Percentiles rank a stretch among this genome's conserved stretches.
These are phyloP conservation scores for Amanita subjunquillea DNA, from an alignment of 768 basidiomycete genomes.

Conservation along the genomic window DNA sequence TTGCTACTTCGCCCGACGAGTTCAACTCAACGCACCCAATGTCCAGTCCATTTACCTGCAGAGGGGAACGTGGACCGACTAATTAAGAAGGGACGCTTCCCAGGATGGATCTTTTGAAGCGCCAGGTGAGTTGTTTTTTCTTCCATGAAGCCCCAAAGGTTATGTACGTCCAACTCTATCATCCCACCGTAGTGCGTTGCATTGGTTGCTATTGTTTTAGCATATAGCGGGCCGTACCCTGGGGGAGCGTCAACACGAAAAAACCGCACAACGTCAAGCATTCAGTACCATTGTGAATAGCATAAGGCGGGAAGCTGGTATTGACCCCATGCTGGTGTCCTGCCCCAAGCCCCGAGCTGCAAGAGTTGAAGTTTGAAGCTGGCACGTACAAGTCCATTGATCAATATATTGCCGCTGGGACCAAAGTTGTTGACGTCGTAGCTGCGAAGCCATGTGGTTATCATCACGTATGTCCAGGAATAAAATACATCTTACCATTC, in stretches of 20 bases:
- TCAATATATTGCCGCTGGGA: conserved; percentile 65
- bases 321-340: conserved; percentile 35
- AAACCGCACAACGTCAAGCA: conserved; percentile 1
- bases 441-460: conserved; percentile 19
- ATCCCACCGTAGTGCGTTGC: conserved; percentile 58
- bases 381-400: conserved; percentile 56
- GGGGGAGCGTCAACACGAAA: neutral
- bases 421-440: conserved; percentile 56
- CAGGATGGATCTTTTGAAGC: conserved; percentile 39
- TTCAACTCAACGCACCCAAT: conserved; percentile 40
- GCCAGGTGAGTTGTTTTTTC: conserved; percentile 56
- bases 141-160: conserved; percentile 65
- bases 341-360: conserved; percentile 36
- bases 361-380: conserved; percentile 14
- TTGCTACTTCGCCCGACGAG: neutral
- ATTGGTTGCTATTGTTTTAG: conserved; percentile 55
- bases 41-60: conserved; percentile 60
- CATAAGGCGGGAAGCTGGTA: conserved; percentile 52
- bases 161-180: conserved; percentile 59
- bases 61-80: conserved; percentile 62
- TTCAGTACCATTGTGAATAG: conserved; percentile 57
- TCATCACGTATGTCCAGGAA: neutral
- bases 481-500: conserved; percentile 40
- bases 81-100: conserved; percentile 62
- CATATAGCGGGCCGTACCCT: conserved; percentile 44